A percentile compares a stretch with the other conserved stretches of the same genome.
Conservation (phyloP, 2,329 filamentous ascomycete species). For the Aspergillus viridinutans region DNA sequence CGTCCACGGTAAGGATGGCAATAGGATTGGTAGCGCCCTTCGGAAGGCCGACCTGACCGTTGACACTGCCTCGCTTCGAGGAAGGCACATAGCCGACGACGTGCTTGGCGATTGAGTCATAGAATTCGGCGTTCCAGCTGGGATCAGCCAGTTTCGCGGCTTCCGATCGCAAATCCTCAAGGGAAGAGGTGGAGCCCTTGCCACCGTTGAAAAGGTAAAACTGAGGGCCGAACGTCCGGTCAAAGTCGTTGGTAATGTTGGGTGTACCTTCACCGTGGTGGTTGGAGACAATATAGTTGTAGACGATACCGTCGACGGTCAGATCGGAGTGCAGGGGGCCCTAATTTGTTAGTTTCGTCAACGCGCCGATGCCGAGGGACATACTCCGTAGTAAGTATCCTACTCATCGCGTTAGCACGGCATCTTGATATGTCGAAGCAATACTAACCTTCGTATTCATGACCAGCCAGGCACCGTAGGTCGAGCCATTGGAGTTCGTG, state of each 20-base stretch:
- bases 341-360: constrained; percentile 4
- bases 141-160: constrained; percentile 50
- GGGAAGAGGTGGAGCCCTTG: constrained; percentile 37
- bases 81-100: constrained; percentile 58
- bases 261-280: constrained; percentile 61
- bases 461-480: constrained; percentile 60
- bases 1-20: constrained; percentile 52
- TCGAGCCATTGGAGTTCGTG: constrained; percentile 46
- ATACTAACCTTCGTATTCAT: constrained; percentile 59
- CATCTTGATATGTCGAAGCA: neutral
- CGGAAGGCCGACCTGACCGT: constrained; percentile 51
- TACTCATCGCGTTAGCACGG: neutral
- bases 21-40: constrained; percentile 49
- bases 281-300: constrained; percentile 62
- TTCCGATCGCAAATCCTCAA: constrained; percentile 51
- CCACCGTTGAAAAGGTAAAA: constrained; percentile 62
- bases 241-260: constrained; percentile 62
- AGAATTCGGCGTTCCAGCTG: constrained; percentile 57
- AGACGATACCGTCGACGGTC: constrained; percentile 61
- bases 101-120: constrained; percentile 58
- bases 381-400: constrained; percentile 28
- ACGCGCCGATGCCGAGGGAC: neutral
- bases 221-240: constrained; percentile 62
- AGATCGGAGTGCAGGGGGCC: constrained; percentile 61
- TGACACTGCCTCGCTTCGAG: constrained; percentile 48